Percentiles rank a stretch among this genome's conserved stretches.
Conservation (phyloP, 768 basidiomycete genomes). For the Pleurotus platypus region DNA sequence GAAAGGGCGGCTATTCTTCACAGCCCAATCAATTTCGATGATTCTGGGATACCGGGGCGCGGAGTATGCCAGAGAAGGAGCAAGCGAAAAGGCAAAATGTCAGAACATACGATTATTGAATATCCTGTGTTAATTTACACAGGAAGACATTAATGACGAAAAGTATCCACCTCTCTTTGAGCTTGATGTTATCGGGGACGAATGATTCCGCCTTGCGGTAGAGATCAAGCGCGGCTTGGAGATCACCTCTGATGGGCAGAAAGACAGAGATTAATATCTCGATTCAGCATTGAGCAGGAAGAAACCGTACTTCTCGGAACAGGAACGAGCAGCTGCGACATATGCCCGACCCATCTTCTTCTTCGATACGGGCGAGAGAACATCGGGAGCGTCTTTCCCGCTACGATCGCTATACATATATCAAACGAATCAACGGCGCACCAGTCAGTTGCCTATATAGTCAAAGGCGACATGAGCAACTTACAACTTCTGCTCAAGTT, state of each 20-base stretch:
- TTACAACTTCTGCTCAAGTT: constrained; percentile 72
- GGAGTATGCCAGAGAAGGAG: neutral
- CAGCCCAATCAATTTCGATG: constrained; percentile 78
- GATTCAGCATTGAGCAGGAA: constrained; percentile 1
- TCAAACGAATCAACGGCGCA: constrained; percentile 3
- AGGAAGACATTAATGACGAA: constrained; percentile 65
- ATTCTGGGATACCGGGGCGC: constrained; percentile 45
- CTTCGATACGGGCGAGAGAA: constrained; percentile 67
- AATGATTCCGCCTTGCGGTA: constrained; percentile 81
- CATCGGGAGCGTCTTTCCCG: constrained; percentile 57
- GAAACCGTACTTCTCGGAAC: constrained; percentile 66
- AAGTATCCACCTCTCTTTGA: constrained; percentile 85
- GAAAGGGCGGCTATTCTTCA: constrained; percentile 58
- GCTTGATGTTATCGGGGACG: constrained; percentile 82
- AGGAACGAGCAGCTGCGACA: constrained; percentile 76
- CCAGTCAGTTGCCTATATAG: neutral
- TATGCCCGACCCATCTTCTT: constrained; percentile 84
- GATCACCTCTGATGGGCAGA: constrained; percentile 54
- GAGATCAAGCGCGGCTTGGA: constrained; percentile 75
- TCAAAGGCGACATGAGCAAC: constrained; percentile 22
- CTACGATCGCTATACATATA: constrained; percentile 48
- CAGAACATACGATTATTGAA: constrained; percentile 27
- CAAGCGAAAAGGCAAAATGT: constrained; percentile 21
- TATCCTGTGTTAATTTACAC: constrained; percentile 44
- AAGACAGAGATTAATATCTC: neutral